phyloP scores from a whole-genome alignment of 352 stramenopile species.

The Saprolegnia parasitica region DNA sequence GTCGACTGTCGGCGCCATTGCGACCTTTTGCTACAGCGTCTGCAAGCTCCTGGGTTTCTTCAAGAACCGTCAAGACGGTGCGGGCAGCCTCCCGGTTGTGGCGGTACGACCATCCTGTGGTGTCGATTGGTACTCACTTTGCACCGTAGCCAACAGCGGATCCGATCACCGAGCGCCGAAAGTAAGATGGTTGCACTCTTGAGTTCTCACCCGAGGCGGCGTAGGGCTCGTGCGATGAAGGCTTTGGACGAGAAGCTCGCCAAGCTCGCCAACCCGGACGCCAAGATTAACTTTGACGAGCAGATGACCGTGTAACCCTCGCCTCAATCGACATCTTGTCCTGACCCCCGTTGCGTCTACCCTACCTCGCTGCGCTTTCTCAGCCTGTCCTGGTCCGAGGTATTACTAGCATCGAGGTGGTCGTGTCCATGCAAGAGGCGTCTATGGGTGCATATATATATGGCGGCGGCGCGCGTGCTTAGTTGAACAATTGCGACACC shows the following conservation, averaged over 20 bases:
- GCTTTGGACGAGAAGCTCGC: conserved; percentile 84
- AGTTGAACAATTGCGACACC: conserved; percentile 99
- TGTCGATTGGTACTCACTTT: background rate
- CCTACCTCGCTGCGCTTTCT: background rate
- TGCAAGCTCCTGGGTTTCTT: conserved; percentile 81
- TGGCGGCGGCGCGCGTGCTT: conserved; percentile 33
- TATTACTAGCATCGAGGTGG: background rate
- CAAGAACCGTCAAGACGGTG: conserved; percentile 60
- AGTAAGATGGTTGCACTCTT: conserved; percentile 42
- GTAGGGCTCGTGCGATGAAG: conserved; percentile 79
- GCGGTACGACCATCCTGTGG: conserved; percentile 34
- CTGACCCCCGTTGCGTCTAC: conserved; percentile 3
- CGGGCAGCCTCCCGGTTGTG: conserved; percentile 58
- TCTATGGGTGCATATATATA: conserved; percentile 15
- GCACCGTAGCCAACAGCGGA: conserved; percentile 62
- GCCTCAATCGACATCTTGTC: conserved; percentile 1
- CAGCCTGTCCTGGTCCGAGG: background rate
- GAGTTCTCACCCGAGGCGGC: background rate
- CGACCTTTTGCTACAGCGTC: conserved; percentile 80
- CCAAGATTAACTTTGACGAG: conserved; percentile 13
- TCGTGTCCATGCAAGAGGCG: background rate
- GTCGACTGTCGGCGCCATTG: conserved; percentile 52
- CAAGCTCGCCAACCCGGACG: conserved; percentile 47
- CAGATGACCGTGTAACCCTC: conserved; percentile 3
- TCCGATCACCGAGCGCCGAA: conserved; percentile 80